These are phyloP conservation scores for Carex myosuroides DNA, from an alignment of 176 grass and related monocot species.

Conservation along the genomic window DNA sequence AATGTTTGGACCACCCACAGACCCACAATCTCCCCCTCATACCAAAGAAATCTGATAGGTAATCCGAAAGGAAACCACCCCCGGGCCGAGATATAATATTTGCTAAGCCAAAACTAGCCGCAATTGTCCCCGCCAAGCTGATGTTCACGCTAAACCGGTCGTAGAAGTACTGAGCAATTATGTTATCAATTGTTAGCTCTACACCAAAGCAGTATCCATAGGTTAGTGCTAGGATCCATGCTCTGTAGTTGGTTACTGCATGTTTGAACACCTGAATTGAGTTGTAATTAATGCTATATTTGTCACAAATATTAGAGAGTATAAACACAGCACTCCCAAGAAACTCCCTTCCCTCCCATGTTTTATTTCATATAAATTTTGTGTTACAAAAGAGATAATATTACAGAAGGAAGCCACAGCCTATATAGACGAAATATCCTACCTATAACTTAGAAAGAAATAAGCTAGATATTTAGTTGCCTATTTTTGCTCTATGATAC, in stretches of 20 bases:
- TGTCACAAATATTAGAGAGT: no score
- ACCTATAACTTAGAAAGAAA: no score
- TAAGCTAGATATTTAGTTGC: no score
- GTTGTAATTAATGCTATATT: no score
- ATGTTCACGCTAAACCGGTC: slow-evolving; percentile 83
- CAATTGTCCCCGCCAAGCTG: slow-evolving; percentile 53
- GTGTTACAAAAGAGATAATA: no score
- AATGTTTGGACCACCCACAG: slow-evolving; percentile 63
- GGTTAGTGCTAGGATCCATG: slow-evolving; percentile 71
- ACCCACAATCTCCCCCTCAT: slow-evolving; percentile 85
- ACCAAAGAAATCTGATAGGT: slow-evolving; percentile 50
- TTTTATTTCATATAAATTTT: no score
- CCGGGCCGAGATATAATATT: slow-evolving; percentile 70
- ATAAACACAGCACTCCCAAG: no score
- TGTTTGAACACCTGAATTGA: slow-evolving; percentile 59
- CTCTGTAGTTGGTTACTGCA: slow-evolving; percentile 66
- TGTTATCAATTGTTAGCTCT: slow-evolving; percentile 87
- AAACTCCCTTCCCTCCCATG: no score
- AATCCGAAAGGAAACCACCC: slow-evolving; percentile 65
- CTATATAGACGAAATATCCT: no score
- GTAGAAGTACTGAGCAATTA: slow-evolving; percentile 86
- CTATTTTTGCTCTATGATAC: no score
- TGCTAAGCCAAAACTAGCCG: slow-evolving; percentile 81
- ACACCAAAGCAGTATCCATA: slow-evolving; percentile 95
- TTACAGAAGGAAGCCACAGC: no score